These are phyloP conservation scores for Skeletonema costatum DNA, from an alignment of 108 stramenopile species.

Conservation along the genomic window DNA sequence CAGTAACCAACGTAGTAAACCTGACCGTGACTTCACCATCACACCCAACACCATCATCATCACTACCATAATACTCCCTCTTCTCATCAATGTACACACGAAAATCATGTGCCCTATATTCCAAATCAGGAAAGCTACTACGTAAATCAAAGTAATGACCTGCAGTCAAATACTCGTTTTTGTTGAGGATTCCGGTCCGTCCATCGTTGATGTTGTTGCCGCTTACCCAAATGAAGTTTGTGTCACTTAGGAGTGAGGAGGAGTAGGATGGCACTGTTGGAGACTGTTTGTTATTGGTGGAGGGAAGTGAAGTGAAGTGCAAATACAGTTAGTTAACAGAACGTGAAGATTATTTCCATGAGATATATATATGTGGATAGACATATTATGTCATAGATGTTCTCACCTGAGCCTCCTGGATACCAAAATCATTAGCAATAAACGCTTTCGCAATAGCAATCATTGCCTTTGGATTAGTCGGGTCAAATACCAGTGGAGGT, in stretches of 20 bases:
- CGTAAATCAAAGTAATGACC: slow-evolving; percentile 58
- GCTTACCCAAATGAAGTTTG: slow-evolving; percentile 49
- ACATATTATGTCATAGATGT: background rate
- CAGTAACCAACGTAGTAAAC: slow-evolving; percentile 46
- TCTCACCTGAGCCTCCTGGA: slow-evolving; percentile 8
- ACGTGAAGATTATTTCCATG: background rate
- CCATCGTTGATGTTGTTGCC: slow-evolving; percentile 38
- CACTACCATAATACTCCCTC: background rate
- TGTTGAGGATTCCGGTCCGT: slow-evolving; percentile 34
- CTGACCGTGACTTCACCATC: slow-evolving; percentile 39
- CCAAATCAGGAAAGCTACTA: slow-evolving; percentile 57
- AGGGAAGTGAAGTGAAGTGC: background rate
- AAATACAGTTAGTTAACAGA: background rate
- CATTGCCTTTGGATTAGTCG: slow-evolving; percentile 16
- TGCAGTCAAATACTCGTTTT: slow-evolving; percentile 56
- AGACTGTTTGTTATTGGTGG: background rate
- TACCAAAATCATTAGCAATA: slow-evolving; percentile 29
- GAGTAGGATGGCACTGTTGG: slow-evolving; percentile 4
- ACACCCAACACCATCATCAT: slow-evolving; percentile 6
- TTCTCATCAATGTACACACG: slow-evolving; percentile 19
- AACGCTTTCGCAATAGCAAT: slow-evolving; percentile 27
- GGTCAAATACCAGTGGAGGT: slow-evolving; percentile 8
- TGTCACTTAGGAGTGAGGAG: slow-evolving; percentile 18
- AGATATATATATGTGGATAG: background rate
- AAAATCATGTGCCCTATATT: slow-evolving; percentile 65